Conservation (phyloP, 2,329 filamentous ascomycete genomes). For the Geosmithia morbida region DNA sequence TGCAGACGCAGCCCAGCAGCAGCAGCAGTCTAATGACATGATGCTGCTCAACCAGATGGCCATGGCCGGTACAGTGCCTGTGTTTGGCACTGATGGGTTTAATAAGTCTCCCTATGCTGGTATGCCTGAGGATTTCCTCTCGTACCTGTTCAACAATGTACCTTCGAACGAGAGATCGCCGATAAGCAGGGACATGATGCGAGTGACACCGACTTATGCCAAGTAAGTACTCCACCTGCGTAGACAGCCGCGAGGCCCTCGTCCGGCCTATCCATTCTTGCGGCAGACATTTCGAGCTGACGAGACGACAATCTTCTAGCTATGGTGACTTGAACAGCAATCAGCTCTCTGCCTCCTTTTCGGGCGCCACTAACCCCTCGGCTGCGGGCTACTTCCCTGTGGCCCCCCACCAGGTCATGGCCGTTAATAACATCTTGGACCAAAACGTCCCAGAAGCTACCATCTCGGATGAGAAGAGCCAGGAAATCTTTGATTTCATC, state of each 20-base stretch:
- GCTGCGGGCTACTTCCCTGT: conserved; percentile 42
- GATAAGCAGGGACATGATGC: conserved; percentile 28
- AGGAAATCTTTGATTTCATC: conserved; percentile 72
- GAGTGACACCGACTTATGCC: conserved; percentile 14
- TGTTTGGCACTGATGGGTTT: conserved; percentile 70
- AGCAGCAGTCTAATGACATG: conserved; percentile 35
- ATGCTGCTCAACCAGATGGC: conserved; percentile 48
- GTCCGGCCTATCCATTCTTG: conserved; percentile 8
- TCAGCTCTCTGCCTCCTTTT: conserved; percentile 27
- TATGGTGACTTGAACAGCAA: conserved; percentile 35
- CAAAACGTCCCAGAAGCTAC: conserved; percentile 65
- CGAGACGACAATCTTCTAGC: conserved; percentile 14
- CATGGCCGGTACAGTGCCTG: conserved; percentile 57
- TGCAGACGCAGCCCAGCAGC: conserved; percentile 20
- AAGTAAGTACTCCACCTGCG: conserved; percentile 25
- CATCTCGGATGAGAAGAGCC: conserved; percentile 76
- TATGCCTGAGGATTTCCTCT: conserved; percentile 77
- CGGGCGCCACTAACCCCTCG: conserved; percentile 26
- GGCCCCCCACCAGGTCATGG: conserved; percentile 70
- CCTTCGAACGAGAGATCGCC: conserved; percentile 9
- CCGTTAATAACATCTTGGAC: conserved; percentile 73
- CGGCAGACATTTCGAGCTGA: neutral
- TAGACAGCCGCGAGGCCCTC: too few relatives aligned
- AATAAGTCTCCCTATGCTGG: conserved; percentile 75
- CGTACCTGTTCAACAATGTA: conserved; percentile 59